Percentiles rank a stretch among this genome's conserved stretches.
Conservation (phyloP, 257 asterid genomes). For the Fraxinus americana region DNA sequence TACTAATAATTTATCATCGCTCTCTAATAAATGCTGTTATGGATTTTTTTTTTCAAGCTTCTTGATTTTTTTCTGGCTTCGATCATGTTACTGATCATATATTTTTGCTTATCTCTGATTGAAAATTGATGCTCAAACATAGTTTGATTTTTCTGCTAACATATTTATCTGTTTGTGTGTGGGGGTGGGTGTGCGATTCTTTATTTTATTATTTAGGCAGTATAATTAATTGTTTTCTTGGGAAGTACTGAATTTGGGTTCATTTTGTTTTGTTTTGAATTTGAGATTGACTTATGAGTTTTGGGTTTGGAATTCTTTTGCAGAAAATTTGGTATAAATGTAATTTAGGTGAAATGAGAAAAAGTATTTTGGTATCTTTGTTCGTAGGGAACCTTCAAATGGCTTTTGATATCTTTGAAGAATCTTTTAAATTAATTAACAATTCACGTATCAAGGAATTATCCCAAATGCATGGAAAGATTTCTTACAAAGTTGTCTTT, state of each 20-base stretch:
- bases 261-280: slow-evolving; percentile 5
- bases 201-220: neutral
- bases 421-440: slow-evolving; percentile 15
- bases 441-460: slow-evolving; percentile 8
- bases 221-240: neutral
- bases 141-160: neutral
- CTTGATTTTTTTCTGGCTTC: slow-evolving; percentile 12
- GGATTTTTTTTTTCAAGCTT: neutral
- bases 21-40: neutral
- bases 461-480: slow-evolving; percentile 27
- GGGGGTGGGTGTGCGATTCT: neutral
- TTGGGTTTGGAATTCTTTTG: slow-evolving; percentile 13
- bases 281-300: slow-evolving; percentile 23
- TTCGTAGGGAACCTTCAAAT: slow-evolving; percentile 6
- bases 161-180: neutral
- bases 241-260: neutral
- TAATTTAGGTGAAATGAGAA: slow-evolving; percentile 8
- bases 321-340: slow-evolving; percentile 7
- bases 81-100: slow-evolving; percentile 4
- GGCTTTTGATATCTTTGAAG: neutral
- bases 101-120: neutral
- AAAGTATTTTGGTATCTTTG: slow-evolving; percentile 11
- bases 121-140: neutral
- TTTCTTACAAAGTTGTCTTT: slow-evolving; percentile 26
- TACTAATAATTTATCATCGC: neutral